A percentile compares a stretch with the other conserved stretches of the same genome.
phyloP scores from a whole-genome alignment of 192 early-diverging fungal species.

The Coemansia sp. region DNA sequence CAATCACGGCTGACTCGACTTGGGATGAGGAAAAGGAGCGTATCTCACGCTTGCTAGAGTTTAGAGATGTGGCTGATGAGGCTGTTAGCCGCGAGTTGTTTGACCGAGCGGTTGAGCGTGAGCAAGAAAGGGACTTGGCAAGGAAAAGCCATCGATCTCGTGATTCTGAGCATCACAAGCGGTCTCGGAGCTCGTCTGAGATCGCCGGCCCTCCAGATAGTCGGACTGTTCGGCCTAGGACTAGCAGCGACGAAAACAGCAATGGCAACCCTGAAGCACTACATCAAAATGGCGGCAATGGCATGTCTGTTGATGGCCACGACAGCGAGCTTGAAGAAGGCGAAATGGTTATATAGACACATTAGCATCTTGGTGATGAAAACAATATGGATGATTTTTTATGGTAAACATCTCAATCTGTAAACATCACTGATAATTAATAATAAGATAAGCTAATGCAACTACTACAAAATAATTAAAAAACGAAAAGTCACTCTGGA shows the following conservation, averaged over 20 bases:
- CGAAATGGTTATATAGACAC: conserved; percentile 34
- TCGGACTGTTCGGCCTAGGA: not conserved
- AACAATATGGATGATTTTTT: not conserved
- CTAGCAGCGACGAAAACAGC: not conserved
- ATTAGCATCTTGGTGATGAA: not conserved
- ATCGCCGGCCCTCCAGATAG: not conserved
- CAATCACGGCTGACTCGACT: conserved; percentile 58
- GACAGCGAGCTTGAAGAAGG: conserved; percentile 50
- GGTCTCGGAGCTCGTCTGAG: conserved; percentile 30
- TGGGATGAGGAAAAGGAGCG: conserved; percentile 68
- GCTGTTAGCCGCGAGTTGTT: conserved; percentile 69
- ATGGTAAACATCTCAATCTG: not conserved
- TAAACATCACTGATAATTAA: not conserved
- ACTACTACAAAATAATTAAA: not conserved
- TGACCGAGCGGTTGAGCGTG: conserved; percentile 66
- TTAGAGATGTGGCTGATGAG: conserved; percentile 67
- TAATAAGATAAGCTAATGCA: not conserved
- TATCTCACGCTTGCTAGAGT: conserved; percentile 58
- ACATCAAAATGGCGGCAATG: not conserved
- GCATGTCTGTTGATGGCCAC: not conserved
- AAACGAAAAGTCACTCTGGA: conserved; percentile 9
- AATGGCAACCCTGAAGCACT: not conserved
- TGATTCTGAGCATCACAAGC: conserved; percentile 25
- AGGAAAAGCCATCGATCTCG: conserved; percentile 12
- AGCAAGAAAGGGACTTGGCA: conserved; percentile 54